phyloP scores from a whole-genome alignment of 768 basidiomycete species.

The Russula earlei region DNA sequence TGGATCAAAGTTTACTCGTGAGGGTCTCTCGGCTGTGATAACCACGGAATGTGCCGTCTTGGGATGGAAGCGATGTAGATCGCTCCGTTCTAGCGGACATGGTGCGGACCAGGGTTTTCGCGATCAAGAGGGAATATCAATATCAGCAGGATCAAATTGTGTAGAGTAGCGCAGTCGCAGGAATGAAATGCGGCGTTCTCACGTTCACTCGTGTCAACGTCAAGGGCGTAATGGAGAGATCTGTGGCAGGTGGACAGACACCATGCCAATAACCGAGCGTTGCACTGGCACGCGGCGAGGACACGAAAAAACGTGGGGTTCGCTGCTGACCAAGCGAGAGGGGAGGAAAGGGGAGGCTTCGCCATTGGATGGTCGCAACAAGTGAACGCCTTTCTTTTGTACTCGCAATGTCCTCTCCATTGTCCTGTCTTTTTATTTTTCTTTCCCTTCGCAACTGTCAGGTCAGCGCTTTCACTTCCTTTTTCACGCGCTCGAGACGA shows the following conservation, averaged over 20 bases:
- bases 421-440: neutral
- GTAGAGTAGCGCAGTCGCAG: no score
- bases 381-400: neutral
- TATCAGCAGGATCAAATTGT: neutral
- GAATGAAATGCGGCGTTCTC: no score
- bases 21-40: neutral
- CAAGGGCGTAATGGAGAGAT: no score
- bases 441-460: neutral
- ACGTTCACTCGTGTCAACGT: no score
- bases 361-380: no score
- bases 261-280: no score
- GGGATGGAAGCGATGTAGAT: neutral
- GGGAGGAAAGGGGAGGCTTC: neutral
- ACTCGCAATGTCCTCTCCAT: neutral
- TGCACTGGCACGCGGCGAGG: neutral
- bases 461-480: neutral
- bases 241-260: no score
- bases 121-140: neutral
- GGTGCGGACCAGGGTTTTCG: neutral
- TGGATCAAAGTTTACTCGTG: conserved; percentile 17
- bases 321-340: neutral
- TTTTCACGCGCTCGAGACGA: neutral
- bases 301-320: neutral
- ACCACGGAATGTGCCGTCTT: neutral
- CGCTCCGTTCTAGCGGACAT: no score